phyloP scores from a whole-genome alignment of 148 eudicot species.

The Cornus controversa region DNA sequence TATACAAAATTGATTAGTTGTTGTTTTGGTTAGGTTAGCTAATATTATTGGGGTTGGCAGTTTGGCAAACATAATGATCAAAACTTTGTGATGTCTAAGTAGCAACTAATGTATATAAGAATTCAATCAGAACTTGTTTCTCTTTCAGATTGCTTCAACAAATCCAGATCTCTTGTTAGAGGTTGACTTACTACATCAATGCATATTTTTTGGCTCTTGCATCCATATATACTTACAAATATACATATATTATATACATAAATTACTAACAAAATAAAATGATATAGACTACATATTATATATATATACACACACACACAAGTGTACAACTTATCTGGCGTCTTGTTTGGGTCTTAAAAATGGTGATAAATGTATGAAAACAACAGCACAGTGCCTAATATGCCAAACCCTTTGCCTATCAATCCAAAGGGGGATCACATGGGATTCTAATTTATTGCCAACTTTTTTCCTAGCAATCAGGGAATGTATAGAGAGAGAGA shows the following conservation, averaged over 20 bases:
- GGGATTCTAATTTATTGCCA: neutral
- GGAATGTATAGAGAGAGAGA: too few relatives aligned
- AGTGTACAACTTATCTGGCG: neutral
- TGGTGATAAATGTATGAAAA: neutral
- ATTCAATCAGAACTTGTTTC: neutral
- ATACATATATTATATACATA: too few relatives aligned
- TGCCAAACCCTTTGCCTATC: slow-evolving; percentile 3
- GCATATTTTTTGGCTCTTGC: too few relatives aligned
- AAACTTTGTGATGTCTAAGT: neutral
- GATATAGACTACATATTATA: neutral
- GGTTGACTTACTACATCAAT: too few relatives aligned
- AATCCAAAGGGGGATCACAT: neutral
- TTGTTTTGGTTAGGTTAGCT: neutral
- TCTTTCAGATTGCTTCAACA: neutral
- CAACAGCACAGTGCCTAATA: neutral
- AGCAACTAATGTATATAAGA: too few relatives aligned
- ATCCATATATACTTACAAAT: too few relatives aligned
- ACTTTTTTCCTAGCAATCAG: neutral
- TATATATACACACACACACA: too few relatives aligned
- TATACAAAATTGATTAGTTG: neutral
- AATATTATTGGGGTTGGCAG: neutral
- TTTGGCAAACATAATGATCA: neutral
- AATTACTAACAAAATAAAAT: too few relatives aligned
- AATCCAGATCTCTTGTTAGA: neutral
- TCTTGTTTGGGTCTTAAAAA: neutral